Evolutionary conservation across 805 yeast genomes (phyloP).

Genomic region (Kazachstania martiniae): DNA sequence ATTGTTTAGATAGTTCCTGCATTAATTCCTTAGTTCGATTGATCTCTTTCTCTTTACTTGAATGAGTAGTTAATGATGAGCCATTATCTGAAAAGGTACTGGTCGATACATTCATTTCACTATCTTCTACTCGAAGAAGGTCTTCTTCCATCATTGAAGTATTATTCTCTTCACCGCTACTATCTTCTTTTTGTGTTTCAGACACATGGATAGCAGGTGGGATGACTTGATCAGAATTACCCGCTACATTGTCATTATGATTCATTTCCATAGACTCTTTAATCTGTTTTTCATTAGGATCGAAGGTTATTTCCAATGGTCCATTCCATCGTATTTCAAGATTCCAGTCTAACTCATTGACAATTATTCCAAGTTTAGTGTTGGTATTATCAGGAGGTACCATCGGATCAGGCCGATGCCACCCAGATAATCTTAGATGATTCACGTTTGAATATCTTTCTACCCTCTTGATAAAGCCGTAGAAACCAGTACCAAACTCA

Average conservation of each 20-base stretch:
- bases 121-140: slow-evolving; percentile 16
- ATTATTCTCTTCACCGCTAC: neutral
- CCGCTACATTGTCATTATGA: too few relatives aligned
- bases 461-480: slow-evolving; percentile 44
- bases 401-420: too few relatives aligned
- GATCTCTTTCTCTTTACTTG: too few relatives aligned
- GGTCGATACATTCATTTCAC: slow-evolving; percentile 11
- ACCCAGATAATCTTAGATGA: slow-evolving; percentile 37
- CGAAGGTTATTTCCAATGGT: slow-evolving; percentile 17
- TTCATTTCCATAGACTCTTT: neutral
- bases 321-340: slow-evolving; percentile 28
- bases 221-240: neutral
- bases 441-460: slow-evolving; percentile 55
- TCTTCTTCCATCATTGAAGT: slow-evolving; percentile 4
- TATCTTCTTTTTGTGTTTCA: neutral
- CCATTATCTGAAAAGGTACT: too few relatives aligned
- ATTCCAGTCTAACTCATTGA: slow-evolving; percentile 26
- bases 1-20: too few relatives aligned
- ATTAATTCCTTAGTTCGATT: too few relatives aligned
- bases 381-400: slow-evolving; percentile 2
- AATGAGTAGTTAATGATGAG: too few relatives aligned
- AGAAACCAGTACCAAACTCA: slow-evolving; percentile 34
- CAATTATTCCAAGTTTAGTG: slow-evolving; percentile 13
- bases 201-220: neutral
- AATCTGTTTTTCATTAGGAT: slow-evolving; percentile 4